Conservation (phyloP, 192 early-diverging fungal genomes). For the Irineochytrium annulatum region DNA sequence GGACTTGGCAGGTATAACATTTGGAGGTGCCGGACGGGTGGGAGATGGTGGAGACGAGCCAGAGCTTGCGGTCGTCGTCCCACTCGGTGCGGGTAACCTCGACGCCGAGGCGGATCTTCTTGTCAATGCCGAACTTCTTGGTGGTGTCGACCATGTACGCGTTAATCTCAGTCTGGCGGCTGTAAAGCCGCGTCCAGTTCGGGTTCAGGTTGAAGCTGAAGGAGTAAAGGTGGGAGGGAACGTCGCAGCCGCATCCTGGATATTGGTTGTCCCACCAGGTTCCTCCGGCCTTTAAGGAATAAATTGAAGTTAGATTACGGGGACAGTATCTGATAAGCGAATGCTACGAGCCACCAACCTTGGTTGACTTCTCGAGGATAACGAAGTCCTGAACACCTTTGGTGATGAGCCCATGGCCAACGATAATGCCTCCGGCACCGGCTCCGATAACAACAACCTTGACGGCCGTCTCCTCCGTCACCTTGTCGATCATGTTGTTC, state of each 20-base stretch:
- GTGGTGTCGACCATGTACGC: not conserved
- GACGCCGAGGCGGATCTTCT: not conserved
- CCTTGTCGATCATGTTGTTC: no score
- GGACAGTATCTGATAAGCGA: not conserved
- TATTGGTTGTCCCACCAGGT: conserved; percentile 6
- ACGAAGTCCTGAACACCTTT: not conserved
- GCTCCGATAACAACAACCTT: no score
- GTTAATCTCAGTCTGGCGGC: not conserved
- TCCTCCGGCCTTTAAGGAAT: not conserved
- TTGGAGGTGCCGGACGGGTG: no score
- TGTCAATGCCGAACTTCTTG: not conserved
- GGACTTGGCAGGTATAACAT: no score
- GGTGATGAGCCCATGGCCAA: not conserved
- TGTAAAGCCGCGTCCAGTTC: conserved; percentile 1
- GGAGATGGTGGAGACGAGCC: conserved; percentile 16
- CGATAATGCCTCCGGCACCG: not conserved
- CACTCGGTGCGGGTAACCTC: not conserved
- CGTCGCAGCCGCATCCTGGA: conserved; percentile 24
- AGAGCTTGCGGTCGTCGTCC: conserved; percentile 3
- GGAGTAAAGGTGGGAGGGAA: conserved; percentile 22
- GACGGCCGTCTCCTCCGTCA: no score
- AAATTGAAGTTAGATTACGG: not conserved
- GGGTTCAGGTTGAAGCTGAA: conserved; percentile 12
- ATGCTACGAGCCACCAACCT: not conserved
- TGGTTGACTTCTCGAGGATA: not conserved